Evolutionary conservation across 306 rosid genomes (phyloP).

Genomic region (Pyrus betulifolia): DNA sequence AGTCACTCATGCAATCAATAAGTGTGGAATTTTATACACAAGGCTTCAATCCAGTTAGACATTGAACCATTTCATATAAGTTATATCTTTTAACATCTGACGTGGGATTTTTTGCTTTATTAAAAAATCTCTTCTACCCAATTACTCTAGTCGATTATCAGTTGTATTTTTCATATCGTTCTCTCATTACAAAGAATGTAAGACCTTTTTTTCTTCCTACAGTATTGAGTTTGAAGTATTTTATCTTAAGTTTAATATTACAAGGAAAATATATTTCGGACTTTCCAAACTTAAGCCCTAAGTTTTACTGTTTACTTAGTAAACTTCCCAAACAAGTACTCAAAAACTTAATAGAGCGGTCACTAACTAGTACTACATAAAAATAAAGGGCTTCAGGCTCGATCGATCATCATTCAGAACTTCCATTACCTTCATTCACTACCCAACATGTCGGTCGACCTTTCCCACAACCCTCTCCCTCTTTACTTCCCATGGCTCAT

Average conservation of each 20-base stretch:
- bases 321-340: background rate
- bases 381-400: no score
- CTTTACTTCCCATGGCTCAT: constrained; percentile 6
- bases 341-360: background rate
- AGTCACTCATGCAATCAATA: background rate
- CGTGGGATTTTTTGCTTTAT: no score
- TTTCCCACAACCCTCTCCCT: background rate
- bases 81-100: no score
- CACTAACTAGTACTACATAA: background rate
- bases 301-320: background rate
- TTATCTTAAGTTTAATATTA: no score
- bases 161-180: no score
- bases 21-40: background rate
- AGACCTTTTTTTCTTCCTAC: no score
- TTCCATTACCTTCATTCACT: background rate
- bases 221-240: no score
- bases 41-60: background rate
- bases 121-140: background rate
- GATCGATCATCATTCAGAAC: no score
- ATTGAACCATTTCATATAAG: no score
- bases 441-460: background rate
- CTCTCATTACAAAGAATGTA: no score
- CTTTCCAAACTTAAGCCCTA: background rate
- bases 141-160: background rate
- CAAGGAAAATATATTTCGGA: background rate